Base-by-base conservation (phyloP, 2,329 filamentous ascomycete species). In the Helicocarpus griseus region DNA sequence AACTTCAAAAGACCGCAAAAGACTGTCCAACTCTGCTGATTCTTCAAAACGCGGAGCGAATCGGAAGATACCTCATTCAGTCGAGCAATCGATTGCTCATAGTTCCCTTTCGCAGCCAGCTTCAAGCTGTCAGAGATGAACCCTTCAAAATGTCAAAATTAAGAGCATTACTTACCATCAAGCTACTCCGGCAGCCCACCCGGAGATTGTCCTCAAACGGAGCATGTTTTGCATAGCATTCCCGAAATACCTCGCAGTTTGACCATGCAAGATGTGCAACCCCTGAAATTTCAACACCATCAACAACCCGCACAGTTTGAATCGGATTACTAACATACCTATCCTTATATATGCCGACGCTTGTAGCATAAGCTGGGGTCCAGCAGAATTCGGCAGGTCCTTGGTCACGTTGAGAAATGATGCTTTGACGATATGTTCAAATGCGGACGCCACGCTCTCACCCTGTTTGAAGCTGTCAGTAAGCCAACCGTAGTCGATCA, bases 371-470 rank as follows among this genome's bases (percentile, higher is more conserved):
- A 89, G 77, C 57, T 90, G 83, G 0, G 84, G 78, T 0, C 87
- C 87, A 58, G 88, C 80, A 67, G 87, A 83, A 60, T 76, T 81
- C 59, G 79, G 80, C 62, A 93, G 78, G 57, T 87, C 83, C 58
- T 85, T 85, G 51, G 84, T 83, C n/a, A 90, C 76, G 54, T 89
- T 85, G 26, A 95, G 73, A 60, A 93, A 87, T 0, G 87, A 88
- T 57, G 87, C 86, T 62, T 89, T 85, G n/a, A 86, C 79, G 54
- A 95, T 79, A 58, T 84, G 80, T 64, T 95, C 89, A 49, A 93
- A 75, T 1, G 87, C 82, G 33, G 73, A 73, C 2, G 78, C 70
- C 41, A 81, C 67, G 53, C 75, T 76, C 53, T 80, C 79, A 44
- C 80, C 80, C 77, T 80, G 14, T 8, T 1, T 31, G 21, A 14